A percentile compares a stretch with the other conserved stretches of the same genome.
Conservation (phyloP, 192 early-diverging fungal genomes). For the Coemansia sp. region DNA sequence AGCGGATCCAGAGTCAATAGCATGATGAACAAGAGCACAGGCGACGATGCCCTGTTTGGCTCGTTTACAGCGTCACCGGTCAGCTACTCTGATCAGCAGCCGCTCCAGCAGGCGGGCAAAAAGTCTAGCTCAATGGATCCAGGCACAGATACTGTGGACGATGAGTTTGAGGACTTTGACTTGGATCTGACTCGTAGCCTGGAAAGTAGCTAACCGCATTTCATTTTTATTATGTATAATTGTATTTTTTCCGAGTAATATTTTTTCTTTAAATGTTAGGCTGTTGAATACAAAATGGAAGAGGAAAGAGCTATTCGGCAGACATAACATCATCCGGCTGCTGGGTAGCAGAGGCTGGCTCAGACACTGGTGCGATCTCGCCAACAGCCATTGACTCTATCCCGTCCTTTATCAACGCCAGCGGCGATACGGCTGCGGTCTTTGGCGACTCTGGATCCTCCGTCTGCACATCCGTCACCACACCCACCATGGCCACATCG, state of each 20-base stretch:
- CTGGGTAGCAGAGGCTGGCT: not conserved
- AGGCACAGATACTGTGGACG: constrained; percentile 8
- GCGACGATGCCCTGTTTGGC: constrained; percentile 37
- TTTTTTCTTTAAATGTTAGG: not conserved
- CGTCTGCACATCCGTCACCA: not conserved
- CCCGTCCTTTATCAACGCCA: constrained; percentile 34
- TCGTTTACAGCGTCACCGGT: constrained; percentile 23
- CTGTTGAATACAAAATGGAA: not conserved
- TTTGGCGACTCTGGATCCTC: constrained; percentile 21
- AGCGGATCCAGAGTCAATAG: constrained; percentile 8
- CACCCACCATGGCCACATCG: not conserved
- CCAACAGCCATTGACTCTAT: constrained; percentile 47
- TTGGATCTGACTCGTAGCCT: constrained; percentile 37
- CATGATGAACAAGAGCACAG: constrained; percentile 3
- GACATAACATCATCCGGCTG: not conserved
- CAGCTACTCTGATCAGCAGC: constrained; percentile 8
- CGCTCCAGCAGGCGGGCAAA: not conserved
- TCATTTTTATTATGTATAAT: constrained; percentile 5
- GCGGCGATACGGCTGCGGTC: constrained; percentile 37
- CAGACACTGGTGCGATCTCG: constrained; percentile 5
- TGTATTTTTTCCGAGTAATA: not conserved
- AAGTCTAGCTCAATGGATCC: constrained; percentile 1
- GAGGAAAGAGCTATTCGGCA: not conserved
- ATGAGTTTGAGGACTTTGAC: constrained; percentile 50
- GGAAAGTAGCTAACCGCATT: constrained; percentile 16